These are phyloP conservation scores for Leishmania aethiopica DNA, from an alignment of 208 protist species.

Conservation along the genomic window DNA sequence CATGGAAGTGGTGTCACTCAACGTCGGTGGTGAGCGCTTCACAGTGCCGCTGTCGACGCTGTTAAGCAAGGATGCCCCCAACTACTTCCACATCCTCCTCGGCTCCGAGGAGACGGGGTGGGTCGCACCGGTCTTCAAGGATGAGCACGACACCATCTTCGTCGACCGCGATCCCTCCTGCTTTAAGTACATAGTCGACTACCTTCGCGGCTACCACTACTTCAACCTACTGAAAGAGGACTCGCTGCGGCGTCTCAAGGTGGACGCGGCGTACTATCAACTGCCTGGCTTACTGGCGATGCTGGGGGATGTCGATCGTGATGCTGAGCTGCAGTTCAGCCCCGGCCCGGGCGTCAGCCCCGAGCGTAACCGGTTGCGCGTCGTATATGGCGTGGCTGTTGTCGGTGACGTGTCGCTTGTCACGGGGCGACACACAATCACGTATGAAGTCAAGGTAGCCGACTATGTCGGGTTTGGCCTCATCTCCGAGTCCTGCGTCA, in stretches of 20 bases:
- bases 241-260: constrained; percentile 55
- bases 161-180: constrained; percentile 85
- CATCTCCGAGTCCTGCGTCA: constrained; percentile 79
- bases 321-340: constrained; percentile 45
- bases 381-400: constrained; percentile 81
- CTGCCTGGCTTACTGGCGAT: constrained; percentile 55
- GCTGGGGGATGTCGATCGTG: constrained; percentile 40
- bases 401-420: constrained; percentile 80
- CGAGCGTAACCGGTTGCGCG: constrained; percentile 78
- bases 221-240: constrained; percentile 74
- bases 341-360: constrained; percentile 75
- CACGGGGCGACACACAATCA: constrained; percentile 81
- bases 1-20: constrained; percentile 53
- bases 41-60: constrained; percentile 68
- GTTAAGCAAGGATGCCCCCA: constrained; percentile 34
- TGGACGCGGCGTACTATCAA: constrained; percentile 83
- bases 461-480: constrained; percentile 92
- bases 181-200: constrained; percentile 85
- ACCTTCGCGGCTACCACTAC: constrained; percentile 80
- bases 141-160: constrained; percentile 67
- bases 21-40: constrained; percentile 86
- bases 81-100: constrained; percentile 47
- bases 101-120: constrained; percentile 8
- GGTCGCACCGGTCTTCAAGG: constrained; percentile 42
- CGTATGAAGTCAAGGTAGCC: constrained; percentile 69